Conservation (phyloP, 176 grass and related monocot species). For the Dactylis glomerata region DNA sequence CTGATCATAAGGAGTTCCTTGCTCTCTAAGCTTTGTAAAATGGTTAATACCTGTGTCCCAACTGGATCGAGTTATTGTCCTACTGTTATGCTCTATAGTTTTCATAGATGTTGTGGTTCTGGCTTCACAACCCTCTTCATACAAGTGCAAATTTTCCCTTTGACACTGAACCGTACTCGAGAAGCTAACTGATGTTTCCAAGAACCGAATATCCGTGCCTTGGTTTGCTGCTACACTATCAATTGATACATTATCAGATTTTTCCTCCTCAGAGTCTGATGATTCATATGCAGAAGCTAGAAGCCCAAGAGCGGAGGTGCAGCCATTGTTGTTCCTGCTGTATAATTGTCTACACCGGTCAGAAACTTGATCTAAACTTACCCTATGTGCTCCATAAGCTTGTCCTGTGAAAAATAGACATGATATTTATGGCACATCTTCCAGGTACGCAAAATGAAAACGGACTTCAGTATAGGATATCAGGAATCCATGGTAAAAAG, state of each 20-base stretch:
- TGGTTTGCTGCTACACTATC: slow-evolving; percentile 19
- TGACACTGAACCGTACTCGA: slow-evolving; percentile 24
- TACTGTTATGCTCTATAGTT: slow-evolving; percentile 25
- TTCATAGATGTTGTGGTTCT: slow-evolving; percentile 21
- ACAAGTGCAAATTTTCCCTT: slow-evolving; percentile 23
- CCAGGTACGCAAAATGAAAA: slow-evolving; percentile 15
- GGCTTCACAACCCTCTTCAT: slow-evolving; percentile 34
- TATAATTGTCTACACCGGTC: slow-evolving; percentile 51
- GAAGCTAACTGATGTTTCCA: slow-evolving; percentile 16
- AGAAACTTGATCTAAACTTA: slow-evolving; percentile 48
- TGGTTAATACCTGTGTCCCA: slow-evolving; percentile 24
- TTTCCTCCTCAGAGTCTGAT: slow-evolving; percentile 78
- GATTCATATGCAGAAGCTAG: slow-evolving; percentile 80
- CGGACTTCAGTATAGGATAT: not conserved
- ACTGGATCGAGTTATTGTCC: slow-evolving; percentile 27
- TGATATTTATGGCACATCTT: slow-evolving; percentile 10
- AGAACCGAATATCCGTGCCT: slow-evolving; percentile 5
- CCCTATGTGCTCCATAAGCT: slow-evolving; percentile 18
- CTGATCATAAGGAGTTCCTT: slow-evolving; percentile 23
- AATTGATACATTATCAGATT: slow-evolving; percentile 22
- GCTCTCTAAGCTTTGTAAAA: slow-evolving; percentile 22
- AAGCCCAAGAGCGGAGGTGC: slow-evolving; percentile 74
- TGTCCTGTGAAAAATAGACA: slow-evolving; percentile 40
- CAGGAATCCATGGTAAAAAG: not conserved
- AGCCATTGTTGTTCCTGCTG: slow-evolving; percentile 27